These are phyloP conservation scores for Pythium inflatum DNA, from an alignment of 352 stramenopile species.

Conservation along the genomic window DNA sequence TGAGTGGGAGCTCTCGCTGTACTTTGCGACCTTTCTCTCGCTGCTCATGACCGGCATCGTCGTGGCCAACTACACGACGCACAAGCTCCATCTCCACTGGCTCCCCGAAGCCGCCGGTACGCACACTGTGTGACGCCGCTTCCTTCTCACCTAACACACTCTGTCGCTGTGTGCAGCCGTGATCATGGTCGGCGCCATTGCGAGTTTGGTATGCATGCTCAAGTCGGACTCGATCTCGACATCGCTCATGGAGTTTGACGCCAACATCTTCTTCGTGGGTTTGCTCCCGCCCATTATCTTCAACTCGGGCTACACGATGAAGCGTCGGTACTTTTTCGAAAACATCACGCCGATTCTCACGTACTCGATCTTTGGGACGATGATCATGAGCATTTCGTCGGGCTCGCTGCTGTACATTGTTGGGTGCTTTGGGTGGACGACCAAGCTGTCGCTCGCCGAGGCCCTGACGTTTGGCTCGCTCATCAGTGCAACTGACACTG, in stretches of 20 bases:
- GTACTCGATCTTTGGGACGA: constrained; percentile 90
- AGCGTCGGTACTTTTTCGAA: constrained; percentile 92
- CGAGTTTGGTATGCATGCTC: constrained; percentile 61
- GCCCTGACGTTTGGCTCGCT: constrained; percentile 91
- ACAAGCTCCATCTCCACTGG: constrained; percentile 79
- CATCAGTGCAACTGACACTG: constrained; percentile 94
- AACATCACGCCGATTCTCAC: constrained; percentile 91
- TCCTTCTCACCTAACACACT: too few relatives aligned
- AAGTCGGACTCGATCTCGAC: constrained; percentile 72
- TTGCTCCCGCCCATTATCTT: constrained; percentile 95
- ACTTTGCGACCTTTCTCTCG: constrained; percentile 73
- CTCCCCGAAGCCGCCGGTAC: constrained; percentile 68
- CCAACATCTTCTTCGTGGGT: constrained; percentile 93
- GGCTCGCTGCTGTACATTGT: constrained; percentile 77
- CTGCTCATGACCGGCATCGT: constrained; percentile 81
- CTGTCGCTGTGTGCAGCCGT: too few relatives aligned
- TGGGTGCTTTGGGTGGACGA: constrained; percentile 62
- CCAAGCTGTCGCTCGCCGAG: constrained; percentile 87
- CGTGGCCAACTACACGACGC: constrained; percentile 76
- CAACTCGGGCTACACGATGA: constrained; percentile 93
- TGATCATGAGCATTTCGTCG: constrained; percentile 88
- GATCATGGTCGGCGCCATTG: constrained; percentile 63
- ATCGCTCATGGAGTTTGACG: constrained; percentile 88
- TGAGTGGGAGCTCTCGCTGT: constrained; percentile 80
- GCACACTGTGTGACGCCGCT: neutral